Evolutionary conservation across 1,284 basidiomycete species (phyloP), one percentile per base, ranked within the genome.

Genomic region (Anthracocystis setariae): DNA sequence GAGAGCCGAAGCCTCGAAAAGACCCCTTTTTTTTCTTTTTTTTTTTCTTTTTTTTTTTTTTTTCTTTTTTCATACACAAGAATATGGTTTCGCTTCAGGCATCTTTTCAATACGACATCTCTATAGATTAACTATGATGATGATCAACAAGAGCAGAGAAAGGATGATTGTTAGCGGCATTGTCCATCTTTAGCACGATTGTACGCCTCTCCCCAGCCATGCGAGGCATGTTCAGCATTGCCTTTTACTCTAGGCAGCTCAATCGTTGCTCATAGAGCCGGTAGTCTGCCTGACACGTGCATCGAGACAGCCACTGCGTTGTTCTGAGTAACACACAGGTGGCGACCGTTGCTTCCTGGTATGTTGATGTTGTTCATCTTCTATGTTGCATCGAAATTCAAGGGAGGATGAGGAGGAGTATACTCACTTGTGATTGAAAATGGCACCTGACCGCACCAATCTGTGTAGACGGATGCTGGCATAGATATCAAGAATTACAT

Each of bases 181-280:
- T 29, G 29, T 29, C 29, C 12, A 29, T 5, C 5, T 29, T 37
- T n/a, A 8, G 13, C 35, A 37, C 35, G n/a, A 17, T n/a, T 17
- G 8, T 33, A 15, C 32, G 15, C 8, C 32, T 33, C 35, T 37
- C n/a, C 35, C 17, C 15, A 5, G 8, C 35, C 35, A 17, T 37
- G 5, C 8, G 17, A 17, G 15, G 21, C 21, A 18, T 29, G 46
- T 46, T 72, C 68, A 72, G 64, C 53, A 72, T 72, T 72, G 69
- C 69, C 69, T 72, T 72, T 67, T 72, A 72, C 63, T 62, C 63
- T 32, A 27, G 43, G 40, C 49, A 51, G 53, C 53, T 21, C 45
- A 24, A 18, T 9, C 20, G 17, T 42, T 25, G 27, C 53, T 35
- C 21, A 23, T 8, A 3, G 10, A 25, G 37, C 24, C 21, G 21